These are phyloP conservation scores for Phytophthora macrochlamydospora DNA, from an alignment of 352 stramenopile genomes.

Conservation along the genomic window DNA sequence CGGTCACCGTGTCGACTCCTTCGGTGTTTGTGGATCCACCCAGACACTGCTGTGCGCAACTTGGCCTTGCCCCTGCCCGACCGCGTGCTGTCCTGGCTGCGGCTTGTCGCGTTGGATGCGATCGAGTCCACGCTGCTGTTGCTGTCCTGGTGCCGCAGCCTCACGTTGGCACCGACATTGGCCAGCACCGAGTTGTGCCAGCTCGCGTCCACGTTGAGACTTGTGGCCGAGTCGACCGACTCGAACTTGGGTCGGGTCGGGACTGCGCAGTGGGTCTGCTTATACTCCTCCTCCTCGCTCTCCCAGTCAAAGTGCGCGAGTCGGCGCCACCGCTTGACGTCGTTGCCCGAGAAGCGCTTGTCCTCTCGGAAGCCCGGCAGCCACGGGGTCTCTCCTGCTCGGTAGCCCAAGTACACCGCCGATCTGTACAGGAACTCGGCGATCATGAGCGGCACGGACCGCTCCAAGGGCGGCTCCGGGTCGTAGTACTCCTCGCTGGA, in stretches of 20 bases:
- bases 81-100: constrained; percentile 11
- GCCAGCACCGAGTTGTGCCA: constrained; percentile 35
- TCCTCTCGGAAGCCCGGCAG: constrained; percentile 67
- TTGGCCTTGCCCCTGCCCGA: constrained; percentile 19
- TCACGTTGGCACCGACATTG: constrained; percentile 30
- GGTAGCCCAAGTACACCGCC: constrained; percentile 68
- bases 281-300: constrained; percentile 48
- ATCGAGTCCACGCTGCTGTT: constrained; percentile 21
- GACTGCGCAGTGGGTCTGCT: constrained; percentile 23
- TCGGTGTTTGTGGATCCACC: constrained; percentile 38
- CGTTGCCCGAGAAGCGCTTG: constrained; percentile 75
- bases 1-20: background rate
- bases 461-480: constrained; percentile 47
- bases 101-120: constrained; percentile 17
- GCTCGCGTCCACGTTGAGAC: constrained; percentile 4
- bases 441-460: constrained; percentile 80
- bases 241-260: constrained; percentile 10
- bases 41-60: constrained; percentile 21
- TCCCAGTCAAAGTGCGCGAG: constrained; percentile 79
- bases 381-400: constrained; percentile 52
- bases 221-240: constrained; percentile 24
- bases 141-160: constrained; percentile 24
- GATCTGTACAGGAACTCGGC: constrained; percentile 81
- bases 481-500: constrained; percentile 23
- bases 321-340: constrained; percentile 77